A percentile compares a stretch with the other conserved stretches of the same genome.
These are phyloP conservation scores for Gracilaria gracilis DNA, from an alignment of 23 red algal species.

Conservation along the genomic window DNA sequence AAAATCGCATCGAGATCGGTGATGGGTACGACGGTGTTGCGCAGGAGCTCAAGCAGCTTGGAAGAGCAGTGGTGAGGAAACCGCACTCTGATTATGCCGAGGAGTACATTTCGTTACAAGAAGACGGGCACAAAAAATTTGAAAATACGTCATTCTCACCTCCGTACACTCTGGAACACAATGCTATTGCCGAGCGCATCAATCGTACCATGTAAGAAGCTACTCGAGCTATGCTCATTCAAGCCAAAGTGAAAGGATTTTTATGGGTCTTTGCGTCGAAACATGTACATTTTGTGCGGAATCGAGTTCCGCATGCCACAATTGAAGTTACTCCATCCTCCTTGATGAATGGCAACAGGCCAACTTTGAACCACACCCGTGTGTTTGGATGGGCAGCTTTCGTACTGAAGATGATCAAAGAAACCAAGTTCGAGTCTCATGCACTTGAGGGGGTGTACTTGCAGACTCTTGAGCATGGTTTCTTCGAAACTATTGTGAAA, in stretches of 20 bases:
- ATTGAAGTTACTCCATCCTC: neutral
- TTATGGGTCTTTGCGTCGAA: slow-evolving; percentile 11
- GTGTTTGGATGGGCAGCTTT: slow-evolving; percentile 34
- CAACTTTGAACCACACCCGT: slow-evolving; percentile 21
- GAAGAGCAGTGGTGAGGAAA: slow-evolving; percentile 14
- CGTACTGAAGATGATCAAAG: neutral
- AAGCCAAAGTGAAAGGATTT: neutral
- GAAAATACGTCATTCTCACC: neutral
- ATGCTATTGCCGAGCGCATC: slow-evolving; percentile 30
- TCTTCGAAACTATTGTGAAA: neutral
- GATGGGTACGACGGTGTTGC: neutral
- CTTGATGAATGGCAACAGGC: neutral
- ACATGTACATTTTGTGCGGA: neutral
- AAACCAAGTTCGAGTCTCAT: slow-evolving; percentile 46
- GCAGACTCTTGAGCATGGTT: slow-evolving; percentile 55
- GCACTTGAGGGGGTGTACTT: slow-evolving; percentile 60
- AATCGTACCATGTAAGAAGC: slow-evolving; percentile 28
- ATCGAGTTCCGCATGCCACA: neutral
- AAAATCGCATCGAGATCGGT: neutral
- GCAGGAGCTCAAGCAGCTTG: slow-evolving; percentile 15
- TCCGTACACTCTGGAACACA: slow-evolving; percentile 30
- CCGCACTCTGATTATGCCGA: slow-evolving; percentile 20
- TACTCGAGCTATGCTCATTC: neutral
- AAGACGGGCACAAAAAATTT: neutral
- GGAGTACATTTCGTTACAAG: slow-evolving; percentile 18